phyloP scores from a whole-genome alignment of 2,329 filamentous ascomycete genomes.

The Ceratocystis papillata region DNA sequence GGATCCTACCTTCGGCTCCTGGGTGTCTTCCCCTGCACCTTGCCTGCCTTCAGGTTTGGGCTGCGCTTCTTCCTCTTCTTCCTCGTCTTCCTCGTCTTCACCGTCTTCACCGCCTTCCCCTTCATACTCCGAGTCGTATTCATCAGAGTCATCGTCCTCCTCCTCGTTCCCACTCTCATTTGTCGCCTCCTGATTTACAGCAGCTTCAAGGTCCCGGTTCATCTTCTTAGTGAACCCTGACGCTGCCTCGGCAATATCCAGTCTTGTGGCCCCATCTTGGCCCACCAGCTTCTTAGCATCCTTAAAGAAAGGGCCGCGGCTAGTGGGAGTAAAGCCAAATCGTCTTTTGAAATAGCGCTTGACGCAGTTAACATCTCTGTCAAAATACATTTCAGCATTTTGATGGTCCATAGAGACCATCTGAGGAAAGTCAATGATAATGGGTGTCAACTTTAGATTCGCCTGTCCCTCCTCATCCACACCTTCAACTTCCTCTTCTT shows the following conservation, averaged over 20 bases:
- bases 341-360: slow-evolving; percentile 86
- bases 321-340: slow-evolving; percentile 76
- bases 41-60: slow-evolving; percentile 21
- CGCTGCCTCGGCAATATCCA: slow-evolving; percentile 83
- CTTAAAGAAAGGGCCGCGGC: slow-evolving; percentile 73
- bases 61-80: slow-evolving; percentile 25
- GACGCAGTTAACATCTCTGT: slow-evolving; percentile 88
- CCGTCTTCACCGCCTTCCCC: slow-evolving; percentile 30
- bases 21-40: slow-evolving; percentile 24
- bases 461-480: slow-evolving; percentile 30
- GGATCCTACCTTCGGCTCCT: slow-evolving; percentile 13
- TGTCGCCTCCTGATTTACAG: slow-evolving; percentile 62
- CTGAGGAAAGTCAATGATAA: slow-evolving; percentile 95
- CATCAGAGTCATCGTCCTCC: slow-evolving; percentile 30
- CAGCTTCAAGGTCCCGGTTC: slow-evolving; percentile 82
- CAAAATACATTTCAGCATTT: slow-evolving; percentile 96
- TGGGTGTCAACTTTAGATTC: slow-evolving; percentile 50
- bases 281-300: slow-evolving; percentile 67
- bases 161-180: slow-evolving; percentile 33
- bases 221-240: slow-evolving; percentile 96
- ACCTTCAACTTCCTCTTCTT: slow-evolving; percentile 34
- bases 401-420: slow-evolving; percentile 92
- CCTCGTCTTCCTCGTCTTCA: slow-evolving; percentile 28
- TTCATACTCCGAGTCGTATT: slow-evolving; percentile 28
- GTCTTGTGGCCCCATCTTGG: slow-evolving; percentile 52